Base-by-base conservation (phyloP, 2,329 filamentous ascomycete species). In the Tolypocladium endophyticum region DNA sequence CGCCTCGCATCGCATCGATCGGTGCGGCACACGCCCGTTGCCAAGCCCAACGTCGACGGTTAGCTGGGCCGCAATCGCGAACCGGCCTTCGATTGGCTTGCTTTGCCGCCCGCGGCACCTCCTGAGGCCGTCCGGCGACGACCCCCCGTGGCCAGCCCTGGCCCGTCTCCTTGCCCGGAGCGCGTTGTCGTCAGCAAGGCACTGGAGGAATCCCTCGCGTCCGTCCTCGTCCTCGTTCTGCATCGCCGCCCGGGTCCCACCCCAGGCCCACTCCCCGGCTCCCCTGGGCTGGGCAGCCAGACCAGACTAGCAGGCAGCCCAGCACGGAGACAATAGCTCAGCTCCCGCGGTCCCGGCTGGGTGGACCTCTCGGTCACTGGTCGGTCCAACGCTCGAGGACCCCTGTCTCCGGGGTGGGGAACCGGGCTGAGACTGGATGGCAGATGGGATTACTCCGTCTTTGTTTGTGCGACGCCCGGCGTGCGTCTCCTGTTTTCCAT, bases 361-460 rank as follows among this genome's bases (percentile, higher is more conserved):
- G 63, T 64, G 60, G 61, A 61, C 59, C 59, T 57, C 53, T 56
- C 61, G 60, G 57, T 60, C 61, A 63, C 47, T 61, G 62, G 62
- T 58, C 59, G 59, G 55, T 58, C 50, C 55, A 61, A 57, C 47
- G 53, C 60, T 35, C 59, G 38, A 50, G 50, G n/a, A 57, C 16
- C 36, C 50, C 56, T 47, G 28, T 16, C 39, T 38, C 28, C 41
- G 28, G 28, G 41, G 56, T 57, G 56, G 56, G 33, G 41, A 16
- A 18, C 39, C 41, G 30, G 56, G 56, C 56, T 57, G 56, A 57
- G 56, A 57, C 56, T 35, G 9, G 28, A 23, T 20, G 7, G 30
- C 50, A 54, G 50, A 53, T 33, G 50, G 33, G 58, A 54, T 41
- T 47, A 23, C 54, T 60, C 39, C 35, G 43, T 50, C 18, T 33